Percentiles rank a stretch among this genome's conserved stretches.
phyloP scores from a whole-genome alignment of 768 basidiomycete species.

The Kwoniella bestiolae region DNA sequence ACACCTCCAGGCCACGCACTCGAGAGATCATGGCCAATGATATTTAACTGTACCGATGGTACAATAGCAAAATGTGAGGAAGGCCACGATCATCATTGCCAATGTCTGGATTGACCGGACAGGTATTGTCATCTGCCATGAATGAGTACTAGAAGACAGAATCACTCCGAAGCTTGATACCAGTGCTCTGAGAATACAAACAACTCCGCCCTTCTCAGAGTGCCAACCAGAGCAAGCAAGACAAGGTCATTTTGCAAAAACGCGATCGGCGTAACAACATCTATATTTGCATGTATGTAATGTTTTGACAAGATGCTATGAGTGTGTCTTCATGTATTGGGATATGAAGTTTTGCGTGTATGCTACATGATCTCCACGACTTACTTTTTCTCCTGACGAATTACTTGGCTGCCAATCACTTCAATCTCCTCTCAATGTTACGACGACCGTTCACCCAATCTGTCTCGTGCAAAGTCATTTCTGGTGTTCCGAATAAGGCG shows the following conservation, averaged over 20 bases:
- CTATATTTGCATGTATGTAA: constrained; percentile 9
- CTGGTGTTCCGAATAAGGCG: constrained; percentile 48
- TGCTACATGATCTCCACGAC: neutral
- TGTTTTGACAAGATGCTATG: neutral
- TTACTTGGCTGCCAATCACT: neutral
- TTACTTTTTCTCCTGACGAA: no score
- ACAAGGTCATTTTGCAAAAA: no score
- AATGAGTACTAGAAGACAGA: no score
- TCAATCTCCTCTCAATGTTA: constrained; percentile 46
- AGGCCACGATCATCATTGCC: constrained; percentile 22
- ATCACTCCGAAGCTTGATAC: no score
- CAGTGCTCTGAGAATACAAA: no score
- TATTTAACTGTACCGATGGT: constrained; percentile 44
- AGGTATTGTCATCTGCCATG: neutral
- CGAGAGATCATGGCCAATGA: constrained; percentile 52
- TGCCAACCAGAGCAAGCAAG: no score
- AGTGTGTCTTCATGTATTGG: constrained; percentile 2
- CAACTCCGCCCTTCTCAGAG: no score
- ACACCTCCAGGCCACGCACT: constrained; percentile 38
- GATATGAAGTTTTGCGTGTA: constrained; percentile 2
- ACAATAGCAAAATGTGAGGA: constrained; percentile 36
- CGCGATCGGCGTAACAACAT: no score
- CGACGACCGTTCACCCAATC: constrained; percentile 55
- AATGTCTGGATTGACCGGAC: constrained; percentile 36
- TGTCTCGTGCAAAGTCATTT: constrained; percentile 52